Conservation (phyloP, 345 rosid genomes). For the Arabidopsis thaliana region TAIR10.1 NC_003074.8:18504501-18505000, state of each 20-base stretch:
- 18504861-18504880: slow-evolving; percentile 11
- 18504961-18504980: neutral
- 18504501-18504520: slow-evolving; percentile 82
- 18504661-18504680: slow-evolving; percentile 78
- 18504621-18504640: slow-evolving; percentile 72
- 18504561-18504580: slow-evolving; percentile 81
- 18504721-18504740: slow-evolving; percentile 82
- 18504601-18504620: slow-evolving; percentile 70
- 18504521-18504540: slow-evolving; percentile 81
- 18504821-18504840: neutral
- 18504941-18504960: neutral
- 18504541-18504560: slow-evolving; percentile 87
- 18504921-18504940: neutral
- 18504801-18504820: neutral
- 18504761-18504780: neutral
- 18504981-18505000: neutral
- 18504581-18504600: slow-evolving; percentile 86
- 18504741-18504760: slow-evolving; percentile 51
- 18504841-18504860: slow-evolving; percentile 18
- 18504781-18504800: slow-evolving; percentile 13
- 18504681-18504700: slow-evolving; percentile 77
- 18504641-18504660: slow-evolving; percentile 78
- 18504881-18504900: slow-evolving; percentile 1
- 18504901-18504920: slow-evolving; percentile 8
- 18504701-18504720: slow-evolving; percentile 83